A percentile compares a stretch with the other conserved stretches of the same genome.
Evolutionary conservation across 2,329 filamentous ascomycete genomes (phyloP).

Genomic region (Penicillium sp.): DNA sequence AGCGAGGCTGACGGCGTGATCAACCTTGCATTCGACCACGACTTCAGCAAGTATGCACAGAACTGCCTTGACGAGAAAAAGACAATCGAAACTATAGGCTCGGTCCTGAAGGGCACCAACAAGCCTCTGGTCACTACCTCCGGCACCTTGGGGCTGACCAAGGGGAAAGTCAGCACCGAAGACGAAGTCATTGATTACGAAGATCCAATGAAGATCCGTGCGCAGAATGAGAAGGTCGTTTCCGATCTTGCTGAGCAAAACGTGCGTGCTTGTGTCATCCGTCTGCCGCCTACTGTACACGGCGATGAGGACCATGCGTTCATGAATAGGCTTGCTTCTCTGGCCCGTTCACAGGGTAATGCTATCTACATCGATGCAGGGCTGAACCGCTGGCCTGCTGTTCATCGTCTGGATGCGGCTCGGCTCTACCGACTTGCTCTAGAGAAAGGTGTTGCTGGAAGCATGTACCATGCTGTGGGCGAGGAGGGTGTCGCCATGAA

Average conservation of each 20-base stretch:
- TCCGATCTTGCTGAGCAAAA: constrained; percentile 18
- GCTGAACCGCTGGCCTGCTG: constrained; percentile 31
- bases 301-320: constrained; percentile 31
- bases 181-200: constrained; percentile 18
- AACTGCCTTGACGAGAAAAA: constrained; percentile 25
- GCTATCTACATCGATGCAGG: constrained; percentile 33
- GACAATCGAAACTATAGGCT: constrained; percentile 33
- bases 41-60: constrained; percentile 31
- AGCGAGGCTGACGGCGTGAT: constrained; percentile 32
- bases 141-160: constrained; percentile 28
- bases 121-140: constrained; percentile 33
- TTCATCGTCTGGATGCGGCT: constrained; percentile 35
- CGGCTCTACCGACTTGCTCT: constrained; percentile 30
- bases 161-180: constrained; percentile 25
- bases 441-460: constrained; percentile 33
- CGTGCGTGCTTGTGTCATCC: constrained; percentile 30
- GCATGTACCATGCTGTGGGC: constrained; percentile 32
- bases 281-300: constrained; percentile 36
- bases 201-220: constrained; percentile 19
- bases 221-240: constrained; percentile 18
- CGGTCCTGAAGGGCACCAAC: constrained; percentile 25
- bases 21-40: constrained; percentile 38
- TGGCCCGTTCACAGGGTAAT: constrained; percentile 24
- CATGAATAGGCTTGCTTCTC: constrained; percentile 18
- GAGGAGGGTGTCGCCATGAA: constrained; percentile 32